Evolutionary conservation across 441 rosid species (phyloP), one percentile per base, ranked within the genome.

Genomic region (Gossypium laxum): DNA sequence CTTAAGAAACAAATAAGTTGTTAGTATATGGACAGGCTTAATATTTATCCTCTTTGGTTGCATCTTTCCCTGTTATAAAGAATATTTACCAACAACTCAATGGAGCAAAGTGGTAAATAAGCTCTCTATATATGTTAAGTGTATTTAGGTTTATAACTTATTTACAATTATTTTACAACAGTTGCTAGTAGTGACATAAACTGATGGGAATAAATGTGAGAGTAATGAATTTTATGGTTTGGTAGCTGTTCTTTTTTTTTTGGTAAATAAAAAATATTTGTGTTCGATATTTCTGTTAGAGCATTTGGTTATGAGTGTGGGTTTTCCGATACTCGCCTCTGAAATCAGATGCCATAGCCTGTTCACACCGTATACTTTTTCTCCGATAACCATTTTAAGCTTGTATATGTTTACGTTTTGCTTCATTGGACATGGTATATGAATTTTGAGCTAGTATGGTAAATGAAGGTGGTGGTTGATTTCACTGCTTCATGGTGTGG

Each of bases 401-500:
- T 34, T 43, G 22, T 22, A 3, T 66, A 30, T 30, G 38, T 30
- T 30, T 30, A 30, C 38, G 0, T 41, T 50, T n/a, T 65, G 56
- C 21, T 45, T 5, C 41, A 22, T 24, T 47, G 22, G 0, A 10
- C 10, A 17, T 34, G 14, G 48, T 17, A 2, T 62, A 10, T 41
- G 52, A 30, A 5, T 30, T 63, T 14, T 71, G 4, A 70, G 30
- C 43, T 58, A 17, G 7, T 24, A 43, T 68, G 28, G 7, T 34
- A 30, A 47, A 32, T 21, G 22, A 68, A 91, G 98, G 82, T 88
- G 57, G 93, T 93, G 72, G 84, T 90, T 70, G 95, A 89, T 86
- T 93, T 91, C 77, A 88, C 96, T 60, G 93, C 98, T 52, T 81
- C 98, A 17, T 93, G 96, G 97, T 91, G 96, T 7, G 93, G 91